Percentiles rank a stretch among this genome's conserved stretches.
Conservation (phyloP, 345 rosid genomes). For the Brassica carinata region DNA sequence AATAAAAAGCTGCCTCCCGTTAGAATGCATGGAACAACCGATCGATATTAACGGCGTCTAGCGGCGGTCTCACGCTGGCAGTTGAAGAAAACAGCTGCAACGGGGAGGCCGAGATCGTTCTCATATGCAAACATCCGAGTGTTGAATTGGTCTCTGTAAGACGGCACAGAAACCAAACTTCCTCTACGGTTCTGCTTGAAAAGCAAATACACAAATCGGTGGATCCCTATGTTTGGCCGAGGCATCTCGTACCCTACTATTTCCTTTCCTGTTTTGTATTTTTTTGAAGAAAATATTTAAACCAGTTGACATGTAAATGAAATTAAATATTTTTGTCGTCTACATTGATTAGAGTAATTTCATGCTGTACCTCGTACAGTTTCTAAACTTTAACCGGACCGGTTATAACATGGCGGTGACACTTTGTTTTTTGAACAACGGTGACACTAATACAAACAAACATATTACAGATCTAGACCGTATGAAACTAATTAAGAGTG, state of each 20-base stretch:
- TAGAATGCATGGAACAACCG: conserved; percentile 23
- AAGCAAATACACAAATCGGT: conserved; percentile 79
- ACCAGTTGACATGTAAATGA: neutral
- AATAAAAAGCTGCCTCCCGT: conserved; percentile 1
- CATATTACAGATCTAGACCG: no score
- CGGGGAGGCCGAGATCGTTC: conserved; percentile 78
- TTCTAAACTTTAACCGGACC: neutral
- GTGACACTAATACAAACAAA: neutral
- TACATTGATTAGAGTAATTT: neutral
- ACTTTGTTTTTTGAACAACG: no score
- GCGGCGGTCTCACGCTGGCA: conserved; percentile 95
- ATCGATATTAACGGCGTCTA: conserved; percentile 63
- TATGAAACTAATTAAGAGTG: neutral
- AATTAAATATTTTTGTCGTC: neutral
- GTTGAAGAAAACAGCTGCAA: conserved; percentile 90
- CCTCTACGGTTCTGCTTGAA: conserved; percentile 79
- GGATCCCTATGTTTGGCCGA: conserved; percentile 95
- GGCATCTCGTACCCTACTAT: conserved; percentile 82
- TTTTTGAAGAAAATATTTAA: neutral
- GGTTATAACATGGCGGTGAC: neutral
- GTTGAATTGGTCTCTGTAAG: conserved; percentile 68
- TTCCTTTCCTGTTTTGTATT: conserved; percentile 60
- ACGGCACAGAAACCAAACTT: conserved; percentile 49
- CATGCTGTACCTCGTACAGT: neutral
- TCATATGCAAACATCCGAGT: conserved; percentile 72